These are phyloP conservation scores for Fusarium sp. DNA, from an alignment of 2,329 filamentous ascomycete species.

Conservation along the genomic window DNA sequence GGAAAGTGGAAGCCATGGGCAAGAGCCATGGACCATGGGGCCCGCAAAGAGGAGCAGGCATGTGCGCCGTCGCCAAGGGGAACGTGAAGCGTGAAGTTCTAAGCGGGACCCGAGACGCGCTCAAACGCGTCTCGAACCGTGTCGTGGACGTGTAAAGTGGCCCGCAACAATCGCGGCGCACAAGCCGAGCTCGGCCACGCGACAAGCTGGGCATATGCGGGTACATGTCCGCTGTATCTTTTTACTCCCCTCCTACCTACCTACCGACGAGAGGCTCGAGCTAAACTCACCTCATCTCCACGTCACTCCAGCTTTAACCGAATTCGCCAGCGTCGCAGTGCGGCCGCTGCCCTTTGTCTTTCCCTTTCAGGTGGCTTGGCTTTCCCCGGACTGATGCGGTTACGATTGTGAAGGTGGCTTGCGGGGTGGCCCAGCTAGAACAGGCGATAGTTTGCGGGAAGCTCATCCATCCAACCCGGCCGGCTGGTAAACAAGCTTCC, in stretches of 20 bases:
- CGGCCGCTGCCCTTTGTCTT: background rate
- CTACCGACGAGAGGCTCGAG: background rate
- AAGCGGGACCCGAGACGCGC: constrained; percentile 12
- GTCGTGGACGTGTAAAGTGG: constrained; percentile 21
- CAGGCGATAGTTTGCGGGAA: background rate
- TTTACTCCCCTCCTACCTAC: background rate
- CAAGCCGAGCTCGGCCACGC: constrained; percentile 6
- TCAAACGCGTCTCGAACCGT: background rate
- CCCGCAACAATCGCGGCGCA: background rate
- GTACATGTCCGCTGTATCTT: background rate
- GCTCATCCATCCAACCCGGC: background rate
- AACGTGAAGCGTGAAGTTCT: constrained; percentile 21
- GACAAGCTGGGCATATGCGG: background rate
- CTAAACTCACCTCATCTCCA: constrained; percentile 4
- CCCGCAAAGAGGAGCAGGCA: constrained; percentile 16
- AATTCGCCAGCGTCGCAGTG: constrained; percentile 1
- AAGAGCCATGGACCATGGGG: background rate
- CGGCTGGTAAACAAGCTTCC: background rate
- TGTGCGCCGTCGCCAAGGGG: constrained; percentile 33
- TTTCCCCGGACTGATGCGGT: constrained; percentile 4
- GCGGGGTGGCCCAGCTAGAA: background rate
- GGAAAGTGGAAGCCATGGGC: constrained; percentile 14
- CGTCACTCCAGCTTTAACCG: constrained; percentile 11
- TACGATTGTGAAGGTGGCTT: background rate
- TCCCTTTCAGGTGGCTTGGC: constrained; percentile 4